These are phyloP conservation scores for Candida oleophila DNA, from an alignment of 805 yeast species.

Conservation along the genomic window DNA sequence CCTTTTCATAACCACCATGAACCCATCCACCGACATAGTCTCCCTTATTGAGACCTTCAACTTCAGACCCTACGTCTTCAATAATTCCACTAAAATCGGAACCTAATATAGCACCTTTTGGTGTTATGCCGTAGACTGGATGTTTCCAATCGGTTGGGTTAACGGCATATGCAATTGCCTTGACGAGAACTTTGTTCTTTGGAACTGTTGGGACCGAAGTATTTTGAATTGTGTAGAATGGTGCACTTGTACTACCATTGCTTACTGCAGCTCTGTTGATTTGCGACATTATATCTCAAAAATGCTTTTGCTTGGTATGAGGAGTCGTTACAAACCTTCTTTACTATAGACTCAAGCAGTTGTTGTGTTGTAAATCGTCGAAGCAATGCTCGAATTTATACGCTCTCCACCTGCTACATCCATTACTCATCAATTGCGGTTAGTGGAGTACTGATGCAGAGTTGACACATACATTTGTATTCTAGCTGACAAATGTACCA, in stretches of 20 bases:
- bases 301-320: too few species aligned
- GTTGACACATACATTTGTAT: too few species aligned
- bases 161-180: constrained; percentile 53
- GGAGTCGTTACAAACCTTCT: too few species aligned
- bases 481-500: too few species aligned
- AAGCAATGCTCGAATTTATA: too few species aligned
- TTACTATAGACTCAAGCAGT: too few species aligned
- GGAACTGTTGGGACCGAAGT: constrained; percentile 32
- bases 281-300: not conserved
- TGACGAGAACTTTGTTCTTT: constrained; percentile 44
- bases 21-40: constrained; percentile 55
- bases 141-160: constrained; percentile 79
- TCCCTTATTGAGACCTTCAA: constrained; percentile 40
- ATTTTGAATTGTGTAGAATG: constrained; percentile 12
- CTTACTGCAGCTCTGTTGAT: not conserved
- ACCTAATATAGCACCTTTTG: constrained; percentile 52
- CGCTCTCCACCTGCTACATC: too few species aligned
- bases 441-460: too few species aligned
- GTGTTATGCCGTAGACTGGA: constrained; percentile 36
- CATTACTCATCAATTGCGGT: too few species aligned
- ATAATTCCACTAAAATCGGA: constrained; percentile 62
- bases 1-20: constrained; percentile 52
- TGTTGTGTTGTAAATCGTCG: too few species aligned
- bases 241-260: not conserved
- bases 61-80: constrained; percentile 49